Evolutionary conservation across 139 green algal species (phyloP).

Genomic region (Chlamydomonas sphaeroides): DNA sequence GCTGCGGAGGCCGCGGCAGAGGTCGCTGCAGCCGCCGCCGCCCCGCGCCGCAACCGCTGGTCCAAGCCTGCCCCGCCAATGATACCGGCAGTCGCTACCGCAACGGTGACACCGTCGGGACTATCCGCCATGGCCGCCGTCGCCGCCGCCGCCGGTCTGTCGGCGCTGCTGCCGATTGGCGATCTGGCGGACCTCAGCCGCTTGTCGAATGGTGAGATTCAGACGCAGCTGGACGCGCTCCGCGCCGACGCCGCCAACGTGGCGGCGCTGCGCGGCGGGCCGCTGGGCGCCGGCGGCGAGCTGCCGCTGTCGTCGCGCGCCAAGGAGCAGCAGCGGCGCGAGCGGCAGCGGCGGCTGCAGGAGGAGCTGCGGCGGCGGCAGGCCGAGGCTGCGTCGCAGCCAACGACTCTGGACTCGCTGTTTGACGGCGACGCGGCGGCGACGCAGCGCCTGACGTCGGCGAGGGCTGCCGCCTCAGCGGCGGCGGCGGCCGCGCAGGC

Average conservation of each 20-base stretch:
- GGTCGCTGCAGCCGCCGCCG: no score
- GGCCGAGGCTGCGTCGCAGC: constrained; percentile 26
- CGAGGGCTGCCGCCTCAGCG: neutral
- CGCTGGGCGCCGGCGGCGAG: neutral
- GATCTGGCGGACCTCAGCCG: constrained; percentile 5
- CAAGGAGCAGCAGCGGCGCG: constrained; percentile 20
- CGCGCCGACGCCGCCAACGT: neutral
- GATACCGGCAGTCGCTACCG: no score
- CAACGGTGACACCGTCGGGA: neutral
- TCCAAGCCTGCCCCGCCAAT: neutral
- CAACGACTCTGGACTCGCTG: constrained; percentile 19
- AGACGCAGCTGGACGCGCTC: constrained; percentile 29
- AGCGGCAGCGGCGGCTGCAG: constrained; percentile 34
- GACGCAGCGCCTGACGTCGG: constrained; percentile 9
- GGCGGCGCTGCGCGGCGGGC: no score
- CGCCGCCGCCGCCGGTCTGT: neutral
- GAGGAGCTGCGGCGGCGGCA: constrained; percentile 39
- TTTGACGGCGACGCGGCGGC: constrained; percentile 20
- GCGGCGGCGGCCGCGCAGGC: neutral
- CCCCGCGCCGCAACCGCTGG: constrained; percentile 37
- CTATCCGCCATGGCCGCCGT: neutral
- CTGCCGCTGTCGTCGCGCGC: constrained; percentile 23
- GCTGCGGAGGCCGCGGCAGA: neutral
- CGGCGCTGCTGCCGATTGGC: neutral
- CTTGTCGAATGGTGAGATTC: constrained; percentile 14